Evolutionary conservation across 768 basidiomycete genomes (phyloP), one percentile per base, ranked within the genome.

Genomic region (Hygrophorus russula): DNA sequence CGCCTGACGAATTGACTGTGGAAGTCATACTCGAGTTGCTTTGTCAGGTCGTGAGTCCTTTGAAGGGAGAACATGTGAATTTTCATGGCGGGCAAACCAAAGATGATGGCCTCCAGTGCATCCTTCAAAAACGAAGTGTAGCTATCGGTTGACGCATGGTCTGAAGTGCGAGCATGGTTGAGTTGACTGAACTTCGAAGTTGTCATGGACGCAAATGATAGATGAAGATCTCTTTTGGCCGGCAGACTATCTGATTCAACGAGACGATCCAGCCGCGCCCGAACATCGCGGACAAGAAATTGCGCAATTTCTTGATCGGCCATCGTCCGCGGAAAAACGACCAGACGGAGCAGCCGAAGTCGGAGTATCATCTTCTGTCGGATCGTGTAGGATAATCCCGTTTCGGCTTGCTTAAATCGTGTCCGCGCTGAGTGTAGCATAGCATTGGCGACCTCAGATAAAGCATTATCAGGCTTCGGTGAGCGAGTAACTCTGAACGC

Each of bases 371-470:
- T 80, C 46, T 78, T 74, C 56, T 89, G 85, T 39, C 70, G 66
- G 47, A 92, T 75, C 12, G 73, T 61, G 49, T 80, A 79, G 4
- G 73, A 71, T 6, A 83, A 58, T 1, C 65, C 71, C 7, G 64
- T 59, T 45, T 82, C 82, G 11, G 71, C 68, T 59, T 86, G 85
- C 50, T 74, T 80, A 59, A 88, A 74, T 15, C 78, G 74, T 34
- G 66, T 77, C 33, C 78, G 73, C 19, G 88, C 83, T 0, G 85
- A 83, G 43, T 73, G 67, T 31, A 91, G 59, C 77, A 90, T 85
- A 24, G 87, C 84, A 49, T 84, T 78, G 1, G 89, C 88, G n/a
- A 91, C 86, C 10, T 82, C 76, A 1, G 85, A 86, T 12, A 92
- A 65, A 1, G 88, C 80, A 49, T 88, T 89, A 40, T 80, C 80